Evolutionary conservation across 306 rosid species (phyloP), one percentile per base, ranked within the genome.

Genomic region (Sophora flavescens): DNA sequence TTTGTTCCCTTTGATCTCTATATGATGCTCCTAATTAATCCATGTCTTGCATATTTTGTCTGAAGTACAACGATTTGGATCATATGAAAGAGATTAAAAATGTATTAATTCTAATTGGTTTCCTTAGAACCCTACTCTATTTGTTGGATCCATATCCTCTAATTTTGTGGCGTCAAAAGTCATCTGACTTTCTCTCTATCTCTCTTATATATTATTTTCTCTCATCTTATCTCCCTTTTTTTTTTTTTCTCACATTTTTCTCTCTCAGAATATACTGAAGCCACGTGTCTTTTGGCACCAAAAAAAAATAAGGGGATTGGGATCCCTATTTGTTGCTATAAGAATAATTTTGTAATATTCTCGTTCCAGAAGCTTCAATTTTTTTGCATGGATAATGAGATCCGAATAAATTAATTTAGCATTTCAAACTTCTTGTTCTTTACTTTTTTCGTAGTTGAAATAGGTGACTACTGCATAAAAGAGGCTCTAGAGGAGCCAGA

Each of bases 21-120:
- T 7, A 5, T 47, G 8, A 32, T 61, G 8, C 52, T 51, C 35
- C 12, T 15, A 72, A 26, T 15, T 74, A 18, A 36, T 22, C 54
- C 8, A 8, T 17, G 63, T 45, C 15, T 61, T 48, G 48, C 53
- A 16, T 42, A 30, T 69, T 26, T 59, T 61, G 35, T 52, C 17
- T 15, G 33, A 17, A 6, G 33, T 52, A 56, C 38, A 10, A 70
- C 50, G 51, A 35, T 60, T 62, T 74, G 70, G 70, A 0, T 1
- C 36, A 0, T 12, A 6, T 2, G 30, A 38, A 36, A 53, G 79
- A 54, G 35, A 51, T 74, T 58, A 58, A 57, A 56, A 72, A 71
- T 54, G 65, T 71, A 71, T 17, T 30, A 30, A 30, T 30, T 6
- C 11, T 30, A 30, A 30, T 30, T 6, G 52, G 63, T 35, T 16